Base-by-base conservation (phyloP, 306 rosid genomes). In the Vachellia pachyceras region DNA sequence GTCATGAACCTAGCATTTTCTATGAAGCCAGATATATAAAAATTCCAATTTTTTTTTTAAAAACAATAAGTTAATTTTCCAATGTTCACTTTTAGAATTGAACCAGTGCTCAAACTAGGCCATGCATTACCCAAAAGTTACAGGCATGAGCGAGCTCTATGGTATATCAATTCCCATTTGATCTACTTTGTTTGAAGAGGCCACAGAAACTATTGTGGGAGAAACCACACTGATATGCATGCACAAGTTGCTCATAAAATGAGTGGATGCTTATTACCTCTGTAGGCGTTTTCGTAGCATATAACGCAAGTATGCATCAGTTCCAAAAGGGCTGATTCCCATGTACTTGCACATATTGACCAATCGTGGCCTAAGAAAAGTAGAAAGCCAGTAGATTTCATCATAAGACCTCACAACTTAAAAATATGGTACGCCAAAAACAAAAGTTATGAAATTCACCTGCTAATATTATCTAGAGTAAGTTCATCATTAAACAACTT, bases 271-370 rank as follows among this genome's bases (percentile, higher is more conserved):
- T 77, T 84, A 88, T 82, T 82, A 95, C 99, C 88, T 85, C 79
- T 70, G 94, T 73, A 95, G 86, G 76, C 91, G 87, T 73, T 87
- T 89, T 39, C 98, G 86, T 60, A 95, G 91, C 99, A 95, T 93
- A 79, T 88, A 91, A n/a, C 99, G 90, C 81, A 93, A 85, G 88
- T 95, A 91, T 52, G 96, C 93, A 89, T 95, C 97, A 10, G 97
- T 93, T 10, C 97, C 97, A 58, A 83, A 91, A 49, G 98, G 97
- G 84, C 90, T 88, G 72, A 95, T 91, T 58, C 94, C 97, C 99
- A 95, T 95, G 86, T 95, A 95, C 85, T 95, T 95, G 97, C 98
- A 95, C 97, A 95, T 95, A 84, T 86, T 93, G 80, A 95, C 96
- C 87, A 95, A 81, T 33, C 99, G 94, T n/a, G 99, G 90, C 91